A percentile compares a stretch with the other conserved stretches of the same genome.
Evolutionary conservation across 257 asterid genomes (phyloP).

Genomic region (Misopates orontium): DNA sequence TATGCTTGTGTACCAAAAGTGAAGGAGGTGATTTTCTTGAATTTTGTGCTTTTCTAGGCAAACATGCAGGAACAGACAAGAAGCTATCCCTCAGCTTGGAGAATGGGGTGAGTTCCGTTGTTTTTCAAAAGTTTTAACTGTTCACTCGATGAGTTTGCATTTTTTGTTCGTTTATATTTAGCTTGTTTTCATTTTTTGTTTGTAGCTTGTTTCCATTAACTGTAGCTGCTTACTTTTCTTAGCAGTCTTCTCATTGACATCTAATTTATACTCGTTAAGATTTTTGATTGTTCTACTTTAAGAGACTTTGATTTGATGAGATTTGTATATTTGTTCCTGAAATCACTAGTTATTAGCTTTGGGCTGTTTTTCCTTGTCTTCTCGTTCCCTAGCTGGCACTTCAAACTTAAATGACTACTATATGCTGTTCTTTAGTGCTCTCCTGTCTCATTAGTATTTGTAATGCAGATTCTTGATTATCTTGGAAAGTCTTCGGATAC

Average conservation of each 20-base stretch:
- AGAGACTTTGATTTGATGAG: not conserved
- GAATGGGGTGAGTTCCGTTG: constrained; percentile 58
- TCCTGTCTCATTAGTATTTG: constrained; percentile 4
- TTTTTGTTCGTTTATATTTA: too few relatives aligned
- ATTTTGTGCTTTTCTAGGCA: constrained; percentile 53
- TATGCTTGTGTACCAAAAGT: constrained; percentile 18
- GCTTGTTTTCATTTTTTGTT: too few relatives aligned
- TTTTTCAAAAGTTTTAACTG: not conserved
- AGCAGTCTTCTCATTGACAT: not conserved
- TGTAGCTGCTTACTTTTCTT: not conserved
- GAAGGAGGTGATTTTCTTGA: constrained; percentile 16
- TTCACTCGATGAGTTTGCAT: not conserved
- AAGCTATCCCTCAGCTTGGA: constrained; percentile 91
- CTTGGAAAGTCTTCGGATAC: constrained; percentile 76
- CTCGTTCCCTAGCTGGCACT: not conserved
- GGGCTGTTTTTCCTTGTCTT: constrained; percentile 11
- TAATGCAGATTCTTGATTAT: constrained; percentile 68
- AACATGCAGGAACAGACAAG: constrained; percentile 87
- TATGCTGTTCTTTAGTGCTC: not conserved
- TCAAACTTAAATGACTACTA: not conserved
- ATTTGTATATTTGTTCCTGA: constrained; percentile 1
- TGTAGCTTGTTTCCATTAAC: not conserved
- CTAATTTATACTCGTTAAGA: not conserved
- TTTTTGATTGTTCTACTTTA: not conserved
- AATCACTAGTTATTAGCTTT: constrained; percentile 10